Evolutionary conservation across 805 yeast genomes (phyloP).

Genomic region (Kuraishia floccosa): DNA sequence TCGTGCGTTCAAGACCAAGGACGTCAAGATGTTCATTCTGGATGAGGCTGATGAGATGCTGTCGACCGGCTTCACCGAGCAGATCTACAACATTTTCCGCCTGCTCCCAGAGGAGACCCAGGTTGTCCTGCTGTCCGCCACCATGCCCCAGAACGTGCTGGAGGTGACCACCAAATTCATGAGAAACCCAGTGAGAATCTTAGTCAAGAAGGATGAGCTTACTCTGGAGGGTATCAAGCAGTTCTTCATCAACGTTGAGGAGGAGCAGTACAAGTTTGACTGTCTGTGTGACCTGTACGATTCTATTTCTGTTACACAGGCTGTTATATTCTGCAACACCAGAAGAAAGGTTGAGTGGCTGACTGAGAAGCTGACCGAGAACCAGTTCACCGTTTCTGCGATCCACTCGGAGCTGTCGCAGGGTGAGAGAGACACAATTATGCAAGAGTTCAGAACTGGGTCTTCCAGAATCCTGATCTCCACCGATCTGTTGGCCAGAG

Average conservation of each 20-base stretch:
- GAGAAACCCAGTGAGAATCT: conserved; percentile 85
- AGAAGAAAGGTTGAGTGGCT: conserved; percentile 91
- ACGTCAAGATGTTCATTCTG: conserved; percentile 76
- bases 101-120: conserved; percentile 77
- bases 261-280: conserved; percentile 91
- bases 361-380: conserved; percentile 63
- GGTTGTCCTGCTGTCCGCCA: conserved; percentile 91
- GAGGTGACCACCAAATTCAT: conserved; percentile 89
- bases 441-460: conserved; percentile 94
- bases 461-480: conserved; percentile 88
- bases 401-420: conserved; percentile 98
- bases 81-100: conserved; percentile 85
- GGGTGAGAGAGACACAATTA: conserved; percentile 85
- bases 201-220: conserved; percentile 90
- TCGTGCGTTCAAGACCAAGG: conserved; percentile 60
- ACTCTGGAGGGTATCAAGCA: conserved; percentile 93
- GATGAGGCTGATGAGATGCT: conserved; percentile 97
- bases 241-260: conserved; percentile 80
- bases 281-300: conserved; percentile 92
- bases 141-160: conserved; percentile 83
- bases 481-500: conserved; percentile 97
- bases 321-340: conserved; percentile 97
- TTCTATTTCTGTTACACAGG: conserved; percentile 90
- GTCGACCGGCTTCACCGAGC: conserved; percentile 89
- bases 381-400: conserved; percentile 85